A percentile compares a stretch with the other conserved stretches of the same genome.
These are phyloP conservation scores for Lasiosphaeria hispida DNA, from an alignment of 495 filamentous ascomycete genomes.

Conservation along the genomic window DNA sequence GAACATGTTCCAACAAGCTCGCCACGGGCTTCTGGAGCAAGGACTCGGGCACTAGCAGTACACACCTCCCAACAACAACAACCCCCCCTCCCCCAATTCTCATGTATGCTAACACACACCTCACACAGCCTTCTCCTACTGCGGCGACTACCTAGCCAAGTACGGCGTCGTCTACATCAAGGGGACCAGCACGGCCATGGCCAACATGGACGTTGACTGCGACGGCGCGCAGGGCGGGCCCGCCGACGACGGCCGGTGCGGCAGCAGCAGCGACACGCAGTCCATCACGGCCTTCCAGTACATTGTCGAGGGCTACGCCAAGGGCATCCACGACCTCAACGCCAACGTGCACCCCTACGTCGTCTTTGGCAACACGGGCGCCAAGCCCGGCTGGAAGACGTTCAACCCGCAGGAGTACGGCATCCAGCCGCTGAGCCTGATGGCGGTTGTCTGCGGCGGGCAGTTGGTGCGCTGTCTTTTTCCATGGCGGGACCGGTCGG, in stretches of 20 bases:
- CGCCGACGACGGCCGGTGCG: constrained; percentile 50
- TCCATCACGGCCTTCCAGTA: constrained; percentile 54
- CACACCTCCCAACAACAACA: no score
- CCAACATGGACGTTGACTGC: constrained; percentile 68
- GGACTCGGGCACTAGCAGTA: constrained; percentile 34
- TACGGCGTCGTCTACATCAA: constrained; percentile 38
- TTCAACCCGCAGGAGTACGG: constrained; percentile 50
- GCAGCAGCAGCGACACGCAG: constrained; percentile 51
- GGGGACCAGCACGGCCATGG: constrained; percentile 32
- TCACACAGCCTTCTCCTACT: constrained; percentile 38
- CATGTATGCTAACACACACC: not conserved
- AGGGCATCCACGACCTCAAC: constrained; percentile 56
- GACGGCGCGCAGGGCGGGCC: constrained; percentile 53
- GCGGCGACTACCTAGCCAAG: constrained; percentile 37
- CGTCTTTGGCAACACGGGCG: constrained; percentile 60
- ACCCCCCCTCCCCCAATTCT: not conserved
- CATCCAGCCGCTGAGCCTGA: constrained; percentile 59
- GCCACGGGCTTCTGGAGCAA: constrained; percentile 37
- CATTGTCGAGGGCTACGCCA: constrained; percentile 39
- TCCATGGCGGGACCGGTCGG: no score
- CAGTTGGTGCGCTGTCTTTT: constrained; percentile 47
- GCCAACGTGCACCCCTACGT: constrained; percentile 63
- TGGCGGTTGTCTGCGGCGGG: constrained; percentile 60
- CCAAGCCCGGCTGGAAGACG: constrained; percentile 39
- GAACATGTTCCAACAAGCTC: constrained; percentile 33